Base-by-base conservation (phyloP, 2,329 filamentous ascomycete species). In the Sclerotinia sclerotiorum region DNA sequence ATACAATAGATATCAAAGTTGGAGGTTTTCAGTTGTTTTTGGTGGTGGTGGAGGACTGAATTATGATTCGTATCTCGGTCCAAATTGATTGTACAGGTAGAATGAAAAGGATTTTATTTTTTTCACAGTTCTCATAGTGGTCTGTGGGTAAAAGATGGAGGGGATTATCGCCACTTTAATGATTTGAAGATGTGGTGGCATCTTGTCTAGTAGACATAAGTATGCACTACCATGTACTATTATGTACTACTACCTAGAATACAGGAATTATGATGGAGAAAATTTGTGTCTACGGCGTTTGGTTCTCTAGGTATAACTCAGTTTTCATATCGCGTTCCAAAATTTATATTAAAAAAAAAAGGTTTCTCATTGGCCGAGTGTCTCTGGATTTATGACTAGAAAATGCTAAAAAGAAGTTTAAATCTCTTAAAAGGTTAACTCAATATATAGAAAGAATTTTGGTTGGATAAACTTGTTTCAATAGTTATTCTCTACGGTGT, bases 161-260 rank as follows among this genome's bases (percentile, higher is more conserved):
- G 58, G 60, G 46, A 8, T 42, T n/a, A 61, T 35, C 17, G 57
- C 57, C 57, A 61, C 57, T 61, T 61, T 61, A 61, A 61, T 27
- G 21, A 15, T n/a, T 48, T 5, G 19, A 60, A 48, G 24, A 24
- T 46, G 56, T 27, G 44, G 56, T 58, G 56, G 56, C 56, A 44
- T 39, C n/a, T 46, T 13, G n/a, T 27, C 49, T 51, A 27, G 10
- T 27, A 39, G 10, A 35, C 2, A 39, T 39, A 39, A 1, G 5
- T 35, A 7, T 35, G 32, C 11, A 39, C 35, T 39, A 11, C 35
- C 11, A 39, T 11, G 7, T 11, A 10, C n/a, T n/a, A n/a, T n/a
- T n/a, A 29, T 10, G 8, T 35, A 10, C 11, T 39, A 39, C 8
- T 39, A 39, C 2, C 35, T 39, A 39, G 11, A 5, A 39, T 39